Base-by-base conservation (phyloP, 208 protist genomes). In the Trypanosoma melophagium region DNA sequence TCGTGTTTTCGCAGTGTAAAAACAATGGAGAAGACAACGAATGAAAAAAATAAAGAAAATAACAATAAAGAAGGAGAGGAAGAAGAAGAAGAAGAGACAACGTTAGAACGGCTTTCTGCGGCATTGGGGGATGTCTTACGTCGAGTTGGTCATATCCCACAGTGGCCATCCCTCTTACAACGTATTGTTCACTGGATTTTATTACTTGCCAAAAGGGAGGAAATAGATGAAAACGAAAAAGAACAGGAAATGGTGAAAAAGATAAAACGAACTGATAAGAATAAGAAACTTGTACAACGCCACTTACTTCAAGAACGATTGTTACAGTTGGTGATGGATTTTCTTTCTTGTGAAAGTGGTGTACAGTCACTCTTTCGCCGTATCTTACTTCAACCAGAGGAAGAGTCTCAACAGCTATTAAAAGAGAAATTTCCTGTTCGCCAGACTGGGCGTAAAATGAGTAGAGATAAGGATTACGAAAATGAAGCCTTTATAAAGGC, bases 151-250 rank as follows among this genome's bases (percentile, higher is more conserved):
- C 85, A 87, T 60, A 74, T 90, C 45, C 80, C 86, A 5, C 90
- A 90, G 76, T 94, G 89, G 89, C 86, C 81, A 5, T 64, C 69
- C 5, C 51, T 94, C 22, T 55, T 90, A 21, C 71, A 80, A 17
- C 65, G 60, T 51, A 38, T 12, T 51, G 62, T 84, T 7, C 55
- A 68, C 38, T 82, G 77, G 77, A 25, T 82, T 40, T 47, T 69
- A 31, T 57, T 66, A 7, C 31, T 74, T 13, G n/a, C 16, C 52
- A n/a, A 3, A 12, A 22, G 25, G 3, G 25, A 53, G 2, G 42
- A 49, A 51, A 41, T 28, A 22, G 21, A 17, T 49, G 1, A 51
- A 40, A 40, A 49, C 12, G 54, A 44, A 25, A 17, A 60, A 10
- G 41, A 49, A 3, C 44, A 58, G 3, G 35, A 14, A n/a, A 51